Conservation (phyloP, 1,139 yeast species). For the Blastobotrys aristatus region DNA sequence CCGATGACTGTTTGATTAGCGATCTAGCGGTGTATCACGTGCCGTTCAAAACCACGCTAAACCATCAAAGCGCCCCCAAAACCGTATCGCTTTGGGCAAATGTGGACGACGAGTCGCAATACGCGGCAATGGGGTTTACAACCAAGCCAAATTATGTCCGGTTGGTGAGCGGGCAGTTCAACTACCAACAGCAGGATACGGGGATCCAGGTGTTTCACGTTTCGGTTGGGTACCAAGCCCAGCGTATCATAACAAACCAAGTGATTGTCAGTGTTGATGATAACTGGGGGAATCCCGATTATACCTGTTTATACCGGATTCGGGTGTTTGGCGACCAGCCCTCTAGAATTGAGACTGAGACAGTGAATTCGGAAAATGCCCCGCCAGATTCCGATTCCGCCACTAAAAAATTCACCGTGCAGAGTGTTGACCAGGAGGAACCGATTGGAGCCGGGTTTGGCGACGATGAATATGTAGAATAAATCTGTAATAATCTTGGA, state of each 20-base stretch:
- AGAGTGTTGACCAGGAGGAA: constrained; percentile 1
- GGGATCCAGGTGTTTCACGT: constrained; percentile 32
- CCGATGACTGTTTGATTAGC: constrained; percentile 25
- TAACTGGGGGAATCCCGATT: constrained; percentile 34
- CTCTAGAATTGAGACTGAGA: too few species aligned
- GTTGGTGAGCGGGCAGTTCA: constrained; percentile 28
- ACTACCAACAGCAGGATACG: constrained; percentile 23
- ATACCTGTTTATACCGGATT: constrained; percentile 35
- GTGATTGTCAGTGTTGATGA: constrained; percentile 26
- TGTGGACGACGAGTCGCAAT: constrained; percentile 3
- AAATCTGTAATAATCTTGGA: neutral
- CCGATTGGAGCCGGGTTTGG: constrained; percentile 7
- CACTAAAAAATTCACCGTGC: too few species aligned
- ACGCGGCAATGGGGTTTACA: constrained; percentile 1
- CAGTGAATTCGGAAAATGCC: neutral
- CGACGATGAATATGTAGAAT: constrained; percentile 14
- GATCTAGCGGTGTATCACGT: constrained; percentile 33
- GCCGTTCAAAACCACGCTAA: constrained; percentile 26
- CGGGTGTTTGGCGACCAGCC: constrained; percentile 29
- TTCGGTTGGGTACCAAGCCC: constrained; percentile 21
- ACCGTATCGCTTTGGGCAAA: constrained; percentile 32
- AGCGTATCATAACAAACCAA: constrained; percentile 19
- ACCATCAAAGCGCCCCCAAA: constrained; percentile 32
- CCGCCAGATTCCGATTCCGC: neutral
- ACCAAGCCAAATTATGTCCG: constrained; percentile 21